Percentiles rank a stretch among this genome's conserved stretches.
These are phyloP conservation scores for Arabidopsis hybrid DNA, from an alignment of 441 rosid genomes.

Conservation along the genomic window DNA sequence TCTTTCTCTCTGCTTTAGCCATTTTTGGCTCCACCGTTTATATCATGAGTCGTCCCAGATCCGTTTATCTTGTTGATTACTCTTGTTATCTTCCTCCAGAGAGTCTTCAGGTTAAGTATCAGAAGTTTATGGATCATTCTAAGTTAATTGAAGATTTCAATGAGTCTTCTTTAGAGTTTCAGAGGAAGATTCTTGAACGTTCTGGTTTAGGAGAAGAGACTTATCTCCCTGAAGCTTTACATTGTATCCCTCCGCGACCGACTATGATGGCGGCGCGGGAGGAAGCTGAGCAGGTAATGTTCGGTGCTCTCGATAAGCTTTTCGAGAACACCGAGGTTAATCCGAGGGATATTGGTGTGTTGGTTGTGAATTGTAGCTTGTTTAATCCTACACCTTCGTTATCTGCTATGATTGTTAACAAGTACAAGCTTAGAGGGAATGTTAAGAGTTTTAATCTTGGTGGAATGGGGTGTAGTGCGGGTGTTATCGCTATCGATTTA, in stretches of 20 bases:
- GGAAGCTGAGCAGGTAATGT: conserved; percentile 95
- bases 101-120: conserved; percentile 57
- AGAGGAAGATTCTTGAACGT: conserved; percentile 77
- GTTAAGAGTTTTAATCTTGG: conserved; percentile 78
- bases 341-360: conserved; percentile 77
- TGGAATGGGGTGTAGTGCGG: conserved; percentile 98
- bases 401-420: conserved; percentile 87
- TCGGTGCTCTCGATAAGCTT: conserved; percentile 70
- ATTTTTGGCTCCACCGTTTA: conserved; percentile 76
- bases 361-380: conserved; percentile 86
- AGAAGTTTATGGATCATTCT: conserved; percentile 80
- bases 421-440: conserved; percentile 83
- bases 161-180: conserved; percentile 81
- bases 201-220: conserved; percentile 96
- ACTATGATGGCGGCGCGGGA: conserved; percentile 83
- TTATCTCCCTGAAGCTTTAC: conserved; percentile 81
- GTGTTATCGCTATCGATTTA: conserved; percentile 80
- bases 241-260: conserved; percentile 70
- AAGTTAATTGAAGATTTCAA: conserved; percentile 73
- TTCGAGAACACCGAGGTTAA: conserved; percentile 69
- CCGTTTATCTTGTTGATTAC: conserved; percentile 79
- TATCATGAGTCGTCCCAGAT: conserved; percentile 82
- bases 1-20: conserved; percentile 65
- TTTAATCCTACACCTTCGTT: conserved; percentile 85
- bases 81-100: conserved; percentile 77